phyloP scores from a whole-genome alignment of 2,329 filamentous ascomycete genomes.

The Scortechinia acanthostroma region DNA sequence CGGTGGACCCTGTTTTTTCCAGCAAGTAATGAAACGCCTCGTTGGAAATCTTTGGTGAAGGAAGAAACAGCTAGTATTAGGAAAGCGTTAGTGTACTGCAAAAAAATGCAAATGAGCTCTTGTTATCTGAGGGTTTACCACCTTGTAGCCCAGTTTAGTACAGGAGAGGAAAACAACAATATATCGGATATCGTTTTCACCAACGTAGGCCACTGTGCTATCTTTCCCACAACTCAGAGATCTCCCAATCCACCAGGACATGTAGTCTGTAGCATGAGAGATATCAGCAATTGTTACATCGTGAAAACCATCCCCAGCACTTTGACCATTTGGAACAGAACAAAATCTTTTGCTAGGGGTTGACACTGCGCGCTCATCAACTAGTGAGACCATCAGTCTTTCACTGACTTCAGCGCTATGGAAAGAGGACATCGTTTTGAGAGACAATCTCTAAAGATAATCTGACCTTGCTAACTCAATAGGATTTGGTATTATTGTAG shows the following conservation, averaged over 20 bases:
- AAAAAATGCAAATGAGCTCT: background rate
- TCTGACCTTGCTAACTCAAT: too few relatives aligned
- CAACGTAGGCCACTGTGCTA: slow-evolving; percentile 9
- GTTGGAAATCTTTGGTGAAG: background rate
- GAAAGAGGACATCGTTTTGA: too few relatives aligned
- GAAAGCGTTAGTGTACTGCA: too few relatives aligned
- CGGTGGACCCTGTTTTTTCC: background rate
- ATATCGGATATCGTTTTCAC: slow-evolving; percentile 12
- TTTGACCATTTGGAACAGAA: background rate
- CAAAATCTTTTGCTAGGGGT: background rate
- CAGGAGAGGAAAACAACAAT: slow-evolving; percentile 6
- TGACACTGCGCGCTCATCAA: background rate
- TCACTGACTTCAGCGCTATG: too few relatives aligned
- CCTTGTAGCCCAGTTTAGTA: slow-evolving; percentile 7
- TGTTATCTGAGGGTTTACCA: slow-evolving; percentile 3
- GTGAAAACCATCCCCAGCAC: background rate
- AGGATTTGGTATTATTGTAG: too few relatives aligned
- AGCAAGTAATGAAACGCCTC: background rate
- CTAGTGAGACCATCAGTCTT: background rate
- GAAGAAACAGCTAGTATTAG: background rate
- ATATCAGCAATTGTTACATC: slow-evolving; percentile 4
- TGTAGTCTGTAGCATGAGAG: slow-evolving; percentile 9
- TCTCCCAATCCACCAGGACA: slow-evolving; percentile 9
- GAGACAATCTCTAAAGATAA: too few relatives aligned
- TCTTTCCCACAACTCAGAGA: background rate